Evolutionary conservation across 2,329 filamentous ascomycete genomes (phyloP).

Genomic region (Fusarium sp.): DNA sequence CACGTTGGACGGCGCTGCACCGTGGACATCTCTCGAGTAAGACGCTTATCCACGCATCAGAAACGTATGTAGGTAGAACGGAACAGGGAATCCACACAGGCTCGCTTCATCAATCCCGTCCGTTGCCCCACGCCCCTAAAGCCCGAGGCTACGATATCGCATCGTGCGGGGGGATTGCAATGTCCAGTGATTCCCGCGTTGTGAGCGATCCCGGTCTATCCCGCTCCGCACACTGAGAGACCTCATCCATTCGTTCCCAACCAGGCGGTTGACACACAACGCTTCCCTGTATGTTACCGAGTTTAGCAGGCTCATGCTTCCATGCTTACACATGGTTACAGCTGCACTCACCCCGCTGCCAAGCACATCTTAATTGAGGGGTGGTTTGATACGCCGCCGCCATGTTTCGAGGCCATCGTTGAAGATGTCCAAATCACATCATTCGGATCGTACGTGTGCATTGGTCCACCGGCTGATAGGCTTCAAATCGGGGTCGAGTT

Average conservation of each 20-base stretch:
- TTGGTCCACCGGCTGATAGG: slow-evolving; percentile 36
- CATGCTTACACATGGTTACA: slow-evolving; percentile 32
- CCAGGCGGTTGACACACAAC: slow-evolving; percentile 39
- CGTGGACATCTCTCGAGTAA: slow-evolving; percentile 36
- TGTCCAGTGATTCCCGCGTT: slow-evolving; percentile 32
- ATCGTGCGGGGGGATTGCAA: slow-evolving; percentile 39
- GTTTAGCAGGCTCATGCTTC: slow-evolving; percentile 32
- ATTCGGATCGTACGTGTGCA: slow-evolving; percentile 40
- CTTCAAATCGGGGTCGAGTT: slow-evolving; percentile 25
- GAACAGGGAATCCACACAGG: slow-evolving; percentile 30
- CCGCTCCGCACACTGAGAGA: slow-evolving; percentile 37
- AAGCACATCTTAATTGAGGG: slow-evolving; percentile 34
- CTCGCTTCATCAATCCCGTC: slow-evolving; percentile 38
- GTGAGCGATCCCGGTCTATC: slow-evolving; percentile 43
- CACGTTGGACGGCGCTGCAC: slow-evolving; percentile 43
- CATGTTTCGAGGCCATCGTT: slow-evolving; percentile 40
- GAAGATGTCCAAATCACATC: slow-evolving; percentile 42
- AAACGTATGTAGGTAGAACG: slow-evolving; percentile 5
- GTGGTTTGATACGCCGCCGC: slow-evolving; percentile 38
- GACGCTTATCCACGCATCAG: slow-evolving; percentile 34
- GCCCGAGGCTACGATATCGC: slow-evolving; percentile 37
- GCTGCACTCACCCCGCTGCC: slow-evolving; percentile 32
- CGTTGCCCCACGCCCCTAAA: slow-evolving; percentile 41
- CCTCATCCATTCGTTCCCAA: slow-evolving; percentile 40
- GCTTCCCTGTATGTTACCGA: slow-evolving; percentile 34